phyloP scores from a whole-genome alignment of 345 rosid species.

The Hirschfeldia incana region DNA sequence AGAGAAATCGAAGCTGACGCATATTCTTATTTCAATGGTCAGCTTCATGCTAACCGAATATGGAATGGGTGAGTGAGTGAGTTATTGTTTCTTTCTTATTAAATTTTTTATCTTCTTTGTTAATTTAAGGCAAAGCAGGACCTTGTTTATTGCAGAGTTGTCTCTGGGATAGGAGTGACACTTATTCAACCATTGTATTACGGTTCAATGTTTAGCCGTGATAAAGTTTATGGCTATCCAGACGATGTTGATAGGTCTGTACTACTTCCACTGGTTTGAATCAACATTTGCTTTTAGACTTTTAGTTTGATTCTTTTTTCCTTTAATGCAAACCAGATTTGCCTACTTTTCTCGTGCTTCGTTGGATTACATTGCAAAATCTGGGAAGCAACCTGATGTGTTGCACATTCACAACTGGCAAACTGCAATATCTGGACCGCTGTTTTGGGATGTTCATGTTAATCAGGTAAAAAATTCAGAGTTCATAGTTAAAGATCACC shows the following conservation, averaged over 20 bases:
- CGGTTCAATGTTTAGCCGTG: conserved; percentile 68
- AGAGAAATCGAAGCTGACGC: conserved; percentile 60
- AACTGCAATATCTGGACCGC: conserved; percentile 84
- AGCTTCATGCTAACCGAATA: conserved; percentile 70
- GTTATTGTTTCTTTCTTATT: neutral
- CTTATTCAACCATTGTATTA: conserved; percentile 67
- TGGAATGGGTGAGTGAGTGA: conserved; percentile 76
- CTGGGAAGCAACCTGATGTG: conserved; percentile 86
- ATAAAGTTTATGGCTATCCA: conserved; percentile 62
- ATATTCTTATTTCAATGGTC: conserved; percentile 78
- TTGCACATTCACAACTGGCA: conserved; percentile 84
- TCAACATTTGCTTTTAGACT: neutral
- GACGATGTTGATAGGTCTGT: conserved; percentile 88
- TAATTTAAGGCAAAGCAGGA: neutral
- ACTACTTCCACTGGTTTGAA: conserved; percentile 5
- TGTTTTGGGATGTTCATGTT: conserved; percentile 86
- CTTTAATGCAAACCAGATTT: conserved; percentile 50
- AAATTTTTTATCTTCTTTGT: neutral
- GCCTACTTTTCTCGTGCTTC: conserved; percentile 88
- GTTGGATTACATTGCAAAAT: conserved; percentile 74
- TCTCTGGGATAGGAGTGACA: conserved; percentile 75
- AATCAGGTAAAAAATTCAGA: conserved; percentile 51
- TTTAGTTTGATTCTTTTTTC: neutral
- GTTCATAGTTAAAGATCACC: neutral
- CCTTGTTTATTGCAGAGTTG: conserved; percentile 50